Percentiles rank a stretch among this genome's conserved stretches.
phyloP scores from a whole-genome alignment of 2,329 filamentous ascomycete species.

The Thermothelomyces thermophilus region DNA sequence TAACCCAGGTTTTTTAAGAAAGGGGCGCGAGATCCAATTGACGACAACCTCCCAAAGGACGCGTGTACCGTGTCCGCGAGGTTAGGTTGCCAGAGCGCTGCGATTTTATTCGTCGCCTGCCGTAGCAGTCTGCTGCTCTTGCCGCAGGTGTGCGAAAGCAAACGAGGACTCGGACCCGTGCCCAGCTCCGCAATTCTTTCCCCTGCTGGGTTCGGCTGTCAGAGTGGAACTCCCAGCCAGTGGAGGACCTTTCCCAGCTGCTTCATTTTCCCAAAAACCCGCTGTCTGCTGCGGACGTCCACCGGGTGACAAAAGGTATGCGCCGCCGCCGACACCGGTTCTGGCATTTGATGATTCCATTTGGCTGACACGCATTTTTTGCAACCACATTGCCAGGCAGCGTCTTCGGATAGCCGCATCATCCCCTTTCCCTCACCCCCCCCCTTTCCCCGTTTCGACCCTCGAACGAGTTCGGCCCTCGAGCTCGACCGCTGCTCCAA shows the following conservation, averaged over 20 bases:
- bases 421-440: too few relatives aligned
- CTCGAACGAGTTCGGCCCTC: conserved; percentile 10
- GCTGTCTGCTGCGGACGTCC: conserved; percentile 17
- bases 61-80: background rate
- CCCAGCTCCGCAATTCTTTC: conserved; percentile 20
- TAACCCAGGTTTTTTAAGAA: conserved; percentile 6
- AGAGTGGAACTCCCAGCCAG: conserved; percentile 16
- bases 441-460: background rate
- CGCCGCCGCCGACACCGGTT: conserved; percentile 5
- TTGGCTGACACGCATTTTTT: conserved; percentile 2
- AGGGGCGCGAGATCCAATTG: conserved; percentile 6
- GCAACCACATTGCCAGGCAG: conserved; percentile 9
- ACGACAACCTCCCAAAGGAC: background rate
- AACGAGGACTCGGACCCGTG: conserved; percentile 12
- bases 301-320: conserved; percentile 18
- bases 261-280: conserved; percentile 22
- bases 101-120: conserved; percentile 5
- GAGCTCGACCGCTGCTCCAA: conserved; percentile 11
- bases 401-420: conserved; percentile 17
- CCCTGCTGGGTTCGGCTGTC: conserved; percentile 1
- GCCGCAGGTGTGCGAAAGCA: conserved; percentile 7
- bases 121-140: conserved; percentile 6
- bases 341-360: background rate
- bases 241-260: conserved; percentile 11
- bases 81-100: background rate